Conservation (phyloP, 1,284 basidiomycete genomes). For the Puccinia coronata region DNA sequence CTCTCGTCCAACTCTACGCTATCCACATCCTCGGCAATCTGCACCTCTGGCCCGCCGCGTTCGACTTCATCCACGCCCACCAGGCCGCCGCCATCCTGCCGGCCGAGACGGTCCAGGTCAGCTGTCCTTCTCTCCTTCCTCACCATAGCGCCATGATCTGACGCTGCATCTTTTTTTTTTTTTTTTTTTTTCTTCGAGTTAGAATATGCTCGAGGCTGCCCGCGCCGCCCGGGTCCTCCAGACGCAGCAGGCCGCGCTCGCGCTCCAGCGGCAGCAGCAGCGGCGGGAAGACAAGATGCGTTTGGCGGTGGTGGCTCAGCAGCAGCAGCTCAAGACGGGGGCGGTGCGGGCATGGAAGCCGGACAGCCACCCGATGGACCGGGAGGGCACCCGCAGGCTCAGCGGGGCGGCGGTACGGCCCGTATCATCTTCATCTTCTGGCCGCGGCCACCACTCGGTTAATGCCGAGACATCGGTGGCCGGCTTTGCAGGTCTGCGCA, state of each 20-base stretch:
- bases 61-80: constrained; percentile 7
- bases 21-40: constrained; percentile 25
- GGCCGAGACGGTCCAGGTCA: constrained; percentile 3
- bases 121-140: no score
- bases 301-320: not conserved
- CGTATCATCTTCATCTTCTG: no score
- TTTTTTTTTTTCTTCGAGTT: no score
- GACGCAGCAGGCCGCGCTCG: not conserved
- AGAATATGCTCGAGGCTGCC: not conserved
- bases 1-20: constrained; percentile 21
- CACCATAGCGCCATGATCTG: no score
- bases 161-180: not conserved
- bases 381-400: no score
- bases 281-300: not conserved
- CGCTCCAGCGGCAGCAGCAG: not conserved
- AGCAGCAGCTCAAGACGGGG: not conserved
- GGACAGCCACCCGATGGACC: no score
- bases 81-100: not conserved
- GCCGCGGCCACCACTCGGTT: no score
- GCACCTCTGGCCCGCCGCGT: not conserved
- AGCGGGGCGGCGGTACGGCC: no score
- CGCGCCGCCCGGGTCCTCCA: not conserved
- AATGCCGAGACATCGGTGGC: no score
- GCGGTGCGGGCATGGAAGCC: no score
- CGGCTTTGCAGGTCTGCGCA: no score